Conservation (phyloP, 441 rosid genomes). For the Viola pubescens region DNA sequence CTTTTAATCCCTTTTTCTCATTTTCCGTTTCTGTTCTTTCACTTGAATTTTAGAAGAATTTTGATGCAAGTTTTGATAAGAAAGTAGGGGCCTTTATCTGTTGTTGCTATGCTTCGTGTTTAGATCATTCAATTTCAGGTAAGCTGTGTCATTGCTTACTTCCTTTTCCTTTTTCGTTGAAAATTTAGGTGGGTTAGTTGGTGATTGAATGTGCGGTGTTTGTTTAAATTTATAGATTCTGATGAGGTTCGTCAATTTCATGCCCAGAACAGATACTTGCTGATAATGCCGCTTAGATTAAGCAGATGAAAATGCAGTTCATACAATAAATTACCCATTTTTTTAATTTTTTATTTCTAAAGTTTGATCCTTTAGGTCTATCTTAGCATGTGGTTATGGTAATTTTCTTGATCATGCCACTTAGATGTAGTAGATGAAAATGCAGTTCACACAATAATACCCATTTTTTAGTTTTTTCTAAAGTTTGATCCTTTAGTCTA, state of each 20-base stretch:
- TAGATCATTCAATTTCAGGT: background rate
- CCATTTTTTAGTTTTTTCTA: background rate
- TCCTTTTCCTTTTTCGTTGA: background rate
- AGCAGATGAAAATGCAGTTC: conserved; percentile 13
- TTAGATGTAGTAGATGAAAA: conserved; percentile 11
- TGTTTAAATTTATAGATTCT: background rate
- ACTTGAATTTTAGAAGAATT: no score
- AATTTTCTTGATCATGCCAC: conserved; percentile 12
- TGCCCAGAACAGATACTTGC: conserved; percentile 4
- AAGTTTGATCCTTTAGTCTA: conserved; percentile 1
- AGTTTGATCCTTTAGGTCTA: background rate
- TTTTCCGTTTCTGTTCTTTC: background rate
- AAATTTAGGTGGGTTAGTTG: no score
- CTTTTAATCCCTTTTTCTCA: background rate
- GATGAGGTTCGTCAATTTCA: conserved; percentile 5
- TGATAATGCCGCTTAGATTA: conserved; percentile 15
- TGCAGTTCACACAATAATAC: conserved; percentile 7
- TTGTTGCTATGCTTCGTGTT: conserved; percentile 1
- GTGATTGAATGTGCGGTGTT: background rate
- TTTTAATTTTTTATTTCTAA: background rate
- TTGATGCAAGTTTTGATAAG: no score
- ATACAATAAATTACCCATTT: conserved; percentile 7
- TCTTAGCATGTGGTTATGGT: background rate
- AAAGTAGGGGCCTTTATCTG: no score
- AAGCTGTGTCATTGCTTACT: background rate